These are phyloP conservation scores for Raphanus sativus DNA, from an alignment of 345 rosid species.

Conservation along the genomic window DNA sequence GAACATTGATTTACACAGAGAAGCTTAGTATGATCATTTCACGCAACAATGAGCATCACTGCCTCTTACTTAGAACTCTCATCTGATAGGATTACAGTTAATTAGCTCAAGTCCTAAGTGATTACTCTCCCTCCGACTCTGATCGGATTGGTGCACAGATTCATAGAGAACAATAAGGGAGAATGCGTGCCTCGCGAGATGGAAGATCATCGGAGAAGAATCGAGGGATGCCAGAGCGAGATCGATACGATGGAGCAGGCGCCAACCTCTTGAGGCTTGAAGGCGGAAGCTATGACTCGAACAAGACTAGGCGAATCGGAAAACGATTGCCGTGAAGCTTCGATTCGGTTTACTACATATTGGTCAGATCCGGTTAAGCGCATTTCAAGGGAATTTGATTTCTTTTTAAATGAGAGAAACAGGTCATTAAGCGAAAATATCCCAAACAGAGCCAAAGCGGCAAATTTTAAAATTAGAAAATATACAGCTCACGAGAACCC, in stretches of 20 bases:
- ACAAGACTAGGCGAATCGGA: conserved; percentile 35
- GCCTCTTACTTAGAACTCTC: neutral
- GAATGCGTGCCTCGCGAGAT: conserved; percentile 50
- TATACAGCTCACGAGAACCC: conserved; percentile 18
- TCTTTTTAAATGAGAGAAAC: conserved; percentile 19
- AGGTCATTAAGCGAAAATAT: neutral
- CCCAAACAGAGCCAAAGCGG: conserved; percentile 22
- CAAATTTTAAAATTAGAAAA: conserved; percentile 39
- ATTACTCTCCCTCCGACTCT: neutral
- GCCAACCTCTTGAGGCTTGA: neutral
- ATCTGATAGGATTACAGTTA: neutral
- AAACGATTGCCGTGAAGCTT: conserved; percentile 38
- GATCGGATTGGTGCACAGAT: neutral
- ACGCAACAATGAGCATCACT: neutral
- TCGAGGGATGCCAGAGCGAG: conserved; percentile 80
- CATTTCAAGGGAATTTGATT: conserved; percentile 2
- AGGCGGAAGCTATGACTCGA: conserved; percentile 18
- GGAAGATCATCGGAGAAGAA: conserved; percentile 79
- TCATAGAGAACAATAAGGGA: neutral
- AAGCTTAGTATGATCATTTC: neutral
- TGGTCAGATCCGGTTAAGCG: conserved; percentile 13
- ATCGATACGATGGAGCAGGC: conserved; percentile 45
- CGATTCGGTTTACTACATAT: conserved; percentile 7
- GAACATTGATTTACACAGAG: neutral
- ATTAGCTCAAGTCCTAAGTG: neutral